phyloP scores from a whole-genome alignment of 225 moss, liverwort and hornwort species.

The Takakia lepidozioides region DNA sequence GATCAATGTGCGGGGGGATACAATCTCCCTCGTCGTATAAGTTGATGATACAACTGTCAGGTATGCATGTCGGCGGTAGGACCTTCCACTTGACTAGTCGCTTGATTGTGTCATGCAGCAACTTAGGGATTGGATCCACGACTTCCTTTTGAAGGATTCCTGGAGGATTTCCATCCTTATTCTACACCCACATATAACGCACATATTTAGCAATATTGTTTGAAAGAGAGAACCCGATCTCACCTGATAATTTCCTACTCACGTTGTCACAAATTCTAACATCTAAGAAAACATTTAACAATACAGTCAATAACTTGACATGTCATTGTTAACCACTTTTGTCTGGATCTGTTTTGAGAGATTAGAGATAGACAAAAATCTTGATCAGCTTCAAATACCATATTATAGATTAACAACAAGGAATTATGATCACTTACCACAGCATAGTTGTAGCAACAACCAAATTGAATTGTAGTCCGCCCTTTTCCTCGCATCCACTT shows the following conservation, averaged over 20 bases:
- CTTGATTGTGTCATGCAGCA: constrained; percentile 55
- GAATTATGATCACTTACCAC: constrained; percentile 27
- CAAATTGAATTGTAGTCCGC: constrained; percentile 71
- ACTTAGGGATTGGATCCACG: constrained; percentile 64
- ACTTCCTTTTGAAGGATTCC: constrained; percentile 55
- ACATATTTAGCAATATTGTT: too few species aligned
- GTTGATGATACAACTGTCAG: constrained; percentile 86
- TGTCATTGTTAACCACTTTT: too few species aligned
- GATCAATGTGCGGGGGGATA: constrained; percentile 87
- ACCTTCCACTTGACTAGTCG: constrained; percentile 70
- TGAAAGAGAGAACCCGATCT: too few species aligned
- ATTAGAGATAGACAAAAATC: too few species aligned
- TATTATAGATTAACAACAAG: too few species aligned
- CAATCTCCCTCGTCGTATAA: constrained; percentile 83
- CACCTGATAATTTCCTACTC: too few species aligned
- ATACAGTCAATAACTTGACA: too few species aligned
- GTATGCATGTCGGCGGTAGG: constrained; percentile 52
- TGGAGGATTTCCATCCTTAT: constrained; percentile 55
- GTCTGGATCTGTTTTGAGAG: too few species aligned
- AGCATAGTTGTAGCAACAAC: constrained; percentile 87
- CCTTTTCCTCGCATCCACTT: constrained; percentile 97
- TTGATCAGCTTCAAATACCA: too few species aligned
- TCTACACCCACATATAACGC: too few species aligned
- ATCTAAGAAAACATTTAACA: too few species aligned
- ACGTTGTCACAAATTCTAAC: too few species aligned